These are phyloP conservation scores for Leccinum sublutescens DNA, from an alignment of 768 basidiomycete genomes.

Conservation along the genomic window DNA sequence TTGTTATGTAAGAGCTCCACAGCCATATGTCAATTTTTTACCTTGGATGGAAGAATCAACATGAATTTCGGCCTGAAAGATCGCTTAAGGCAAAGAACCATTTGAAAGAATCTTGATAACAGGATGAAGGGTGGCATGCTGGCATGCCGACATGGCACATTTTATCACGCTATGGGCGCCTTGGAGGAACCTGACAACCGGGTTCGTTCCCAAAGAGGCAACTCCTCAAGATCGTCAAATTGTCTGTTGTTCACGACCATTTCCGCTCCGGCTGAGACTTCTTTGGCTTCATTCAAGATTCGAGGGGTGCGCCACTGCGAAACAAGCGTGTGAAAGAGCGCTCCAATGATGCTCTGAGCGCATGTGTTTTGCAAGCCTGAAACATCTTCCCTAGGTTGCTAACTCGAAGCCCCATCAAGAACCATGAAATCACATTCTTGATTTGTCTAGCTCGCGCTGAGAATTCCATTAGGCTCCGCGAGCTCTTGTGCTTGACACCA, in stretches of 20 bases:
- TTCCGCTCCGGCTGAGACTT: slow-evolving; percentile 10
- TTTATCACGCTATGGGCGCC: neutral
- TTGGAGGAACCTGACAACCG: neutral
- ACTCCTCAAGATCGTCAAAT: slow-evolving; percentile 9
- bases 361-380: neutral
- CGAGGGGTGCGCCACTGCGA: slow-evolving; percentile 12
- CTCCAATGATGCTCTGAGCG: neutral
- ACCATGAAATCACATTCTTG: slow-evolving; percentile 1
- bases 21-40: neutral
- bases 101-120: neutral
- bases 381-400: neutral
- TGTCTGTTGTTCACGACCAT: slow-evolving; percentile 11
- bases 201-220: slow-evolving; percentile 16
- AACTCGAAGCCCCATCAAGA: neutral
- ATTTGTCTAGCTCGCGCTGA: neutral
- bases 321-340: slow-evolving; percentile 16
- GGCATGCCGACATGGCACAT: neutral
- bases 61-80: neutral
- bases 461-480: neutral
- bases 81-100: neutral
- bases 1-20: slow-evolving; percentile 15
- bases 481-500: slow-evolving; percentile 10
- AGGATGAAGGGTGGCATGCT: neutral
- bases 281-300: neutral
- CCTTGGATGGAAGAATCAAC: slow-evolving; percentile 1